A percentile compares a stretch with the other conserved stretches of the same genome.
These are phyloP conservation scores for Anisodus acutangulus DNA, from an alignment of 257 asterid species.

Conservation along the genomic window DNA sequence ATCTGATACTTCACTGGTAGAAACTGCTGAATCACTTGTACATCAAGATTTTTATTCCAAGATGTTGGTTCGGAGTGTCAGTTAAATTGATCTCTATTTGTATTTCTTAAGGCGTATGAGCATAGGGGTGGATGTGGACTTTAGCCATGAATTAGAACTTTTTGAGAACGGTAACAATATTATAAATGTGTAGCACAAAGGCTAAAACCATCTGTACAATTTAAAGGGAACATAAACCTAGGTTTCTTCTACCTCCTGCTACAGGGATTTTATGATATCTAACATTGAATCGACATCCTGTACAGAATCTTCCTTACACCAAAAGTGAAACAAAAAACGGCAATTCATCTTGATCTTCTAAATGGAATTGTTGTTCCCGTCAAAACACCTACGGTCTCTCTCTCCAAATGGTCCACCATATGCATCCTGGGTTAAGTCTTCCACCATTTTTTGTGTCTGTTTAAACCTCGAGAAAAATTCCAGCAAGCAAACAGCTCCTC, in stretches of 20 bases:
- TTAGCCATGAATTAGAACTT: background rate
- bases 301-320: too few relatives aligned
- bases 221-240: background rate
- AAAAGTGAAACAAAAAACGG: too few relatives aligned
- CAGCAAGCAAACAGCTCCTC: too few relatives aligned
- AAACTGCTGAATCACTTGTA: slow-evolving; percentile 6
- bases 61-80: background rate
- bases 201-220: background rate
- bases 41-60: background rate
- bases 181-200: background rate
- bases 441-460: too few relatives aligned
- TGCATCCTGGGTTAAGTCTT: too few relatives aligned
- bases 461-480: too few relatives aligned
- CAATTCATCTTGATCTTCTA: too few relatives aligned
- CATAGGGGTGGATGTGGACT: background rate
- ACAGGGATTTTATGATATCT: background rate
- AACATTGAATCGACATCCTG: background rate
- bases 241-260: background rate
- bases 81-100: background rate
- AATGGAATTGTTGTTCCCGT: too few relatives aligned
- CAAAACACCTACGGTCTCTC: too few relatives aligned
- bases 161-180: background rate
- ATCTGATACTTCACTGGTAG: background rate
- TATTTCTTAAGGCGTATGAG: background rate
- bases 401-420: too few relatives aligned